These are phyloP conservation scores for Ceratonia siliqua DNA, from an alignment of 306 rosid species.

Conservation along the genomic window DNA sequence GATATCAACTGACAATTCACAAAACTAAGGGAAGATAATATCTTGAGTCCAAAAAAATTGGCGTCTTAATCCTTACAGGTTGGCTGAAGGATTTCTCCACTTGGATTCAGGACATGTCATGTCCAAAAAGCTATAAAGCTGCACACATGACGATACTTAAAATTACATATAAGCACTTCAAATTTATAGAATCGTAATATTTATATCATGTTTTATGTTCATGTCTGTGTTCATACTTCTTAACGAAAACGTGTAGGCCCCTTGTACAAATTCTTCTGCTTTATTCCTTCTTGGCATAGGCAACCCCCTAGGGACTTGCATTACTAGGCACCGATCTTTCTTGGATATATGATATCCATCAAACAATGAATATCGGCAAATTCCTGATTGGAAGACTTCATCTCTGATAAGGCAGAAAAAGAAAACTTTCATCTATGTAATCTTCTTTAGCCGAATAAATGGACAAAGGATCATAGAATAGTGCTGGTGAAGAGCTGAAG, in stretches of 20 bases:
- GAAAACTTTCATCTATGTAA: not conserved
- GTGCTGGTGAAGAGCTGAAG: not conserved
- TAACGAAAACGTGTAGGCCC: conserved; percentile 23
- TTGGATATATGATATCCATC: conserved; percentile 22
- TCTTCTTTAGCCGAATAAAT: conserved; percentile 6
- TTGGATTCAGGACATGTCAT: conserved; percentile 26
- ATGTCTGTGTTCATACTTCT: too few species aligned
- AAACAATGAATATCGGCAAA: conserved; percentile 29
- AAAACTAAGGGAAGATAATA: conserved; percentile 21
- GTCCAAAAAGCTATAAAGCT: too few species aligned
- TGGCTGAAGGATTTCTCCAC: conserved; percentile 28
- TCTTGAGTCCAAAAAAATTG: not conserved
- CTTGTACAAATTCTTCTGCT: not conserved
- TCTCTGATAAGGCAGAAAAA: conserved; percentile 6
- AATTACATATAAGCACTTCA: too few species aligned
- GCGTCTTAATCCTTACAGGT: conserved; percentile 39
- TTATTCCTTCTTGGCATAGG: not conserved
- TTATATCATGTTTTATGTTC: too few species aligned
- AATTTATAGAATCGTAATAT: too few species aligned
- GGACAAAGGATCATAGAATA: not conserved
- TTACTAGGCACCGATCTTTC: conserved; percentile 10
- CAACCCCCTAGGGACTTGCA: not conserved
- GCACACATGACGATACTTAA: too few species aligned
- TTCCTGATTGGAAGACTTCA: conserved; percentile 18
- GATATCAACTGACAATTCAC: conserved; percentile 25